Evolutionary conservation across 208 protist genomes (phyloP), one percentile per base, ranked within the genome.

Genomic region (Wallacemonas sp.): DNA sequence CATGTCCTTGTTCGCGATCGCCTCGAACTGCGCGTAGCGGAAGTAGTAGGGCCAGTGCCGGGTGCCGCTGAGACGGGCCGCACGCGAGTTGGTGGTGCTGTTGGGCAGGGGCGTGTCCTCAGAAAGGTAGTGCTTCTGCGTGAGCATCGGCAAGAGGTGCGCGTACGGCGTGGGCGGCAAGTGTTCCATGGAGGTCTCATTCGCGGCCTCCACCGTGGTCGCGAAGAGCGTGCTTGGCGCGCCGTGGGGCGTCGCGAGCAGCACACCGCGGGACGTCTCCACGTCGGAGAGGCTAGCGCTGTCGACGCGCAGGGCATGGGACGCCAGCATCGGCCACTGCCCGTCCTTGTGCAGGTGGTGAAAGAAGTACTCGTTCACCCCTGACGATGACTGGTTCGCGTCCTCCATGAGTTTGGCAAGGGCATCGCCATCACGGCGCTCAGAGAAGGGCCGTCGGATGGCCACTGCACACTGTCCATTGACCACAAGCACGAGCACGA

Each of bases 1-100:
- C 44, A 64, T 28, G 18, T 39, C 18, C 31, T 52, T 3, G 18
- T 2, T 20, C 48, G 61, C 10, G 2, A 32, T 2, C 7, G 20
- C 69, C 10, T 59, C 52, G 28, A 74, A 57, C 7, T 55, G 23
- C 7, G 23, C 22, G 62, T 74, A 62, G 29, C 67, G 64, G 54
- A 71, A 79, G 59, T 61, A 79, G 57, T 79, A 74, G 7, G 74
- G 74, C 67, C 74, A 79, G 18, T 67, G 55, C 61, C 57, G 44
- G 33, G 55, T 31, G n/a, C 62, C 52, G 22, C 52, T 59, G n/a
- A 59, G 32, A 20, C 32, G 29, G 3, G 31, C 32, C 1, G 36
- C 52, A 18, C 52, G 26, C 7, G 8, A 5, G n/a, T 41, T 25
- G 23, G 1, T 16, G 38, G 18, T 18, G 12, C 3, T 32, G 25